These are phyloP conservation scores for Phytophthora pinifolia DNA, from an alignment of 352 stramenopile species.

Conservation along the genomic window DNA sequence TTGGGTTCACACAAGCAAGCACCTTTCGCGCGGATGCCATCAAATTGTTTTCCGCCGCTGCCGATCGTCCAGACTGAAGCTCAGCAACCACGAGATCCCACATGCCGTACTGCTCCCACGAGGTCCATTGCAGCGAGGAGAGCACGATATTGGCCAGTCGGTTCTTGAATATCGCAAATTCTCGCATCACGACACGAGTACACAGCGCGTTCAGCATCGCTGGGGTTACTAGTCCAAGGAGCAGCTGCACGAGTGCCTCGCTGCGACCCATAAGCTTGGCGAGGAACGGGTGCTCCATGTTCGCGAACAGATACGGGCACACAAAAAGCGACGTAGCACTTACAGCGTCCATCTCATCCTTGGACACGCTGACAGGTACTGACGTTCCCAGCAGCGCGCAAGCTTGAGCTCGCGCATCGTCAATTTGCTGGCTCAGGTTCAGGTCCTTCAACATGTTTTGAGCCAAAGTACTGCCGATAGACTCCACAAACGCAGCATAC, in stretches of 20 bases:
- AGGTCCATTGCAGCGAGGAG: slow-evolving; percentile 79
- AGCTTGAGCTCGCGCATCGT: slow-evolving; percentile 67
- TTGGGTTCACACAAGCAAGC: slow-evolving; percentile 68
- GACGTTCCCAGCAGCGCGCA: slow-evolving; percentile 55
- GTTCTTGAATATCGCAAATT: slow-evolving; percentile 76
- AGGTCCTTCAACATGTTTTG: slow-evolving; percentile 71
- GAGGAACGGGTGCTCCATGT: slow-evolving; percentile 65
- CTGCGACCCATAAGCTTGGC: slow-evolving; percentile 61
- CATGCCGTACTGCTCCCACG: slow-evolving; percentile 80
- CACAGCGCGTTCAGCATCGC: slow-evolving; percentile 58
- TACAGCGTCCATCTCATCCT: slow-evolving; percentile 69
- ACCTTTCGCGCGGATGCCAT: slow-evolving; percentile 79
- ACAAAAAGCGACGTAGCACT: slow-evolving; percentile 60
- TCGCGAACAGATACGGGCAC: slow-evolving; percentile 65
- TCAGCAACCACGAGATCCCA: slow-evolving; percentile 81
- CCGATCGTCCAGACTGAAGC: slow-evolving; percentile 40
- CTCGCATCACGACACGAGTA: slow-evolving; percentile 63
- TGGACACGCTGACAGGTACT: slow-evolving; percentile 16
- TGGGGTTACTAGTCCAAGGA: slow-evolving; percentile 66
- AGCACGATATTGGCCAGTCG: slow-evolving; percentile 70
- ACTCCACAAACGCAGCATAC: slow-evolving; percentile 67
- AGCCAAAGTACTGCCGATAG: slow-evolving; percentile 46
- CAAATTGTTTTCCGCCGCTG: slow-evolving; percentile 50
- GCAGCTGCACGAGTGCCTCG: slow-evolving; percentile 66
- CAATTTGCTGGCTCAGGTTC: slow-evolving; percentile 72